Percentiles rank a stretch among this genome's conserved stretches.
These are phyloP conservation scores for Pythium brachiatum DNA, from an alignment of 352 stramenopile genomes.

Conservation along the genomic window DNA sequence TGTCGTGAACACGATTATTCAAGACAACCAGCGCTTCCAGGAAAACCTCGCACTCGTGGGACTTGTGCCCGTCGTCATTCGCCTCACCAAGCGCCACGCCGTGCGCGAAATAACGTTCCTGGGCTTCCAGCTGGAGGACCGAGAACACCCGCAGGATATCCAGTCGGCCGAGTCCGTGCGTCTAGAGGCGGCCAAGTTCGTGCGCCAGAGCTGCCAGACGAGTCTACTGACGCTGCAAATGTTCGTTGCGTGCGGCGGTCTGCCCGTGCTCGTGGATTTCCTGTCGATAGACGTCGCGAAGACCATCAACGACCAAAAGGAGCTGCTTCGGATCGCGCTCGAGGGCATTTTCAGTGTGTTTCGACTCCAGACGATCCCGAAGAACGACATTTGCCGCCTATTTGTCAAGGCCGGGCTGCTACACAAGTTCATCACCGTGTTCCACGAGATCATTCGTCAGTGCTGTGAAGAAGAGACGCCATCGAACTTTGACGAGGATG, in stretches of 20 bases:
- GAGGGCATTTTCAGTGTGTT: slow-evolving; percentile 92
- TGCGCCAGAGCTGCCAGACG: slow-evolving; percentile 86
- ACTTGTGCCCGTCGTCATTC: slow-evolving; percentile 90
- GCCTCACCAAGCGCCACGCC: slow-evolving; percentile 61
- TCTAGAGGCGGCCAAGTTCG: slow-evolving; percentile 86
- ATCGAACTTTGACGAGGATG: slow-evolving; percentile 13
- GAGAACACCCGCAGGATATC: neutral
- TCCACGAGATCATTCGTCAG: slow-evolving; percentile 66
- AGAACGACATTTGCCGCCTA: slow-evolving; percentile 93
- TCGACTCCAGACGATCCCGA: slow-evolving; percentile 88
- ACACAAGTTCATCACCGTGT: slow-evolving; percentile 85
- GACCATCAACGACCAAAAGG: slow-evolving; percentile 38
- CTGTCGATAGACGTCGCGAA: slow-evolving; percentile 39
- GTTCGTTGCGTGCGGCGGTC: slow-evolving; percentile 90
- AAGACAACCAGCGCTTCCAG: slow-evolving; percentile 89
- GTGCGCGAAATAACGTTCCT: slow-evolving; percentile 6
- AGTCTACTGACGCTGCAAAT: slow-evolving; percentile 90
- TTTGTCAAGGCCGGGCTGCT: slow-evolving; percentile 92
- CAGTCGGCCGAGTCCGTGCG: slow-evolving; percentile 58
- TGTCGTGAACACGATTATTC: slow-evolving; percentile 89
- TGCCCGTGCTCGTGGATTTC: slow-evolving; percentile 86
- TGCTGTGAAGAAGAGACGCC: slow-evolving; percentile 18
- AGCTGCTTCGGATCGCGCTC: slow-evolving; percentile 80
- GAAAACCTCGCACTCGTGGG: slow-evolving; percentile 90
- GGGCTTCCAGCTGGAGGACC: neutral